Evolutionary conservation across 2,329 filamentous ascomycete genomes (phyloP).

Genomic region (Colletotrichum sansevieriae): DNA sequence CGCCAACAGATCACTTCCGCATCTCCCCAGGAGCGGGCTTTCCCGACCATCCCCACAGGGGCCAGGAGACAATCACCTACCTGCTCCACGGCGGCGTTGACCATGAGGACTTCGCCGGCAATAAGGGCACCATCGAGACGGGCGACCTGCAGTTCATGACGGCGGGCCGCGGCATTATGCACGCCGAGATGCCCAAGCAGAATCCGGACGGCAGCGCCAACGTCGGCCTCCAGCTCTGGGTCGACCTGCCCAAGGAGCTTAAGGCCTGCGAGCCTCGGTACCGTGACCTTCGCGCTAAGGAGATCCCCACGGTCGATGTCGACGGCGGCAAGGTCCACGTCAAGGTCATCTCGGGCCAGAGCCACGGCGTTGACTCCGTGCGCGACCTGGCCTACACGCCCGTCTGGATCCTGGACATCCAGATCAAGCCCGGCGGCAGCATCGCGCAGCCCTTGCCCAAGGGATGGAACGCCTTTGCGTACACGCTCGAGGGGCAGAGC

Average conservation of each 20-base stretch:
- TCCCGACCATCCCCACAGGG: constrained; percentile 86
- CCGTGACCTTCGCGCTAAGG: constrained; percentile 81
- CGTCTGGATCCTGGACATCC: constrained; percentile 93
- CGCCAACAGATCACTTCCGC: constrained; percentile 85
- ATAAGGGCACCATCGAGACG: constrained; percentile 83
- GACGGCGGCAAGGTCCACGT: constrained; percentile 82
- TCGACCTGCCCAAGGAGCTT: constrained; percentile 84
- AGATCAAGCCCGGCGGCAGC: constrained; percentile 81
- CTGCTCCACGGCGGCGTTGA: constrained; percentile 87
- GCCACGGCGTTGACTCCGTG: constrained; percentile 86
- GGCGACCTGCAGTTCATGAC: constrained; percentile 99
- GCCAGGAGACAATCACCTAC: constrained; percentile 92
- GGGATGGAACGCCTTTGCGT: constrained; percentile 92
- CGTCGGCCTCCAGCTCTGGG: constrained; percentile 94
- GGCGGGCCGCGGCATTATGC: constrained; percentile 89
- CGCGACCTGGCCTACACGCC: constrained; percentile 95
- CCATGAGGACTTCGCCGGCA: constrained; percentile 92
- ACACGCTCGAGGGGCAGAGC: constrained; percentile 81
- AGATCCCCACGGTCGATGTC: constrained; percentile 81
- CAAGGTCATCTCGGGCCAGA: constrained; percentile 91
- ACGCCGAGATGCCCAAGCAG: constrained; percentile 92
- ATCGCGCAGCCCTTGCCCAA: constrained; percentile 81
- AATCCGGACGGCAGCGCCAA: constrained; percentile 82
- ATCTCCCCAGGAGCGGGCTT: constrained; percentile 87
- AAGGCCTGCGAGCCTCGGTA: constrained; percentile 94